Evolutionary conservation across 768 basidiomycete species (phyloP).

Genomic region (Lactifluus subvellereus): DNA sequence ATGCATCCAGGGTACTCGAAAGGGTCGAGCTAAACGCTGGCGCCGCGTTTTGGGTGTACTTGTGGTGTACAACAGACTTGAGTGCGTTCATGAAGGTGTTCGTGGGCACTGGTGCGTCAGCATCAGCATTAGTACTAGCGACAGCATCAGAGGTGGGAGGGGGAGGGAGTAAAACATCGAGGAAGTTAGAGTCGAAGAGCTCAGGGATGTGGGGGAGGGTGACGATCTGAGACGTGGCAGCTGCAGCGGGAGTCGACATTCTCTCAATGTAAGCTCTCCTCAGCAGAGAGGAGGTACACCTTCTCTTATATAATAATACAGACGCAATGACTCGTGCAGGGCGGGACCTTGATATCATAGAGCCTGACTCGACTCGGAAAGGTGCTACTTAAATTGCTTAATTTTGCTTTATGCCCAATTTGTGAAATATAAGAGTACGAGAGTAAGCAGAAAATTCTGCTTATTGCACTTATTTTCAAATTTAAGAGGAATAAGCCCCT

Average conservation of each 20-base stretch:
- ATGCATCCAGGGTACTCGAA: slow-evolving; percentile 52
- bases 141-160: slow-evolving; percentile 1
- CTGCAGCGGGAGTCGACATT: slow-evolving; percentile 20
- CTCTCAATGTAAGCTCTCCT: neutral
- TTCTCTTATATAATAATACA: neutral
- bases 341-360: too few relatives aligned
- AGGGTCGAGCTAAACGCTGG: slow-evolving; percentile 47
- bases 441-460: too few relatives aligned
- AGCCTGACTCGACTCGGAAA: too few relatives aligned
- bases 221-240: slow-evolving; percentile 39
- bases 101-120: slow-evolving; percentile 14
- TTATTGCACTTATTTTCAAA: too few relatives aligned
- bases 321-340: too few relatives aligned
- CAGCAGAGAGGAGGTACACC: too few relatives aligned
- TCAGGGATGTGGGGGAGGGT: slow-evolving; percentile 53
- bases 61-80: slow-evolving; percentile 37
- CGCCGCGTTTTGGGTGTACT: slow-evolving; percentile 46
- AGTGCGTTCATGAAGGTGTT: slow-evolving; percentile 57
- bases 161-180: slow-evolving; percentile 50
- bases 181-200: slow-evolving; percentile 49
- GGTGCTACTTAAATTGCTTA: too few relatives aligned
- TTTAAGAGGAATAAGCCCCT: too few relatives aligned
- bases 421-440: too few relatives aligned
- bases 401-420: too few relatives aligned
- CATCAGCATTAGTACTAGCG: slow-evolving; percentile 4